phyloP scores from a whole-genome alignment of 768 basidiomycete species.

The Kwoniella shandongensis region DNA sequence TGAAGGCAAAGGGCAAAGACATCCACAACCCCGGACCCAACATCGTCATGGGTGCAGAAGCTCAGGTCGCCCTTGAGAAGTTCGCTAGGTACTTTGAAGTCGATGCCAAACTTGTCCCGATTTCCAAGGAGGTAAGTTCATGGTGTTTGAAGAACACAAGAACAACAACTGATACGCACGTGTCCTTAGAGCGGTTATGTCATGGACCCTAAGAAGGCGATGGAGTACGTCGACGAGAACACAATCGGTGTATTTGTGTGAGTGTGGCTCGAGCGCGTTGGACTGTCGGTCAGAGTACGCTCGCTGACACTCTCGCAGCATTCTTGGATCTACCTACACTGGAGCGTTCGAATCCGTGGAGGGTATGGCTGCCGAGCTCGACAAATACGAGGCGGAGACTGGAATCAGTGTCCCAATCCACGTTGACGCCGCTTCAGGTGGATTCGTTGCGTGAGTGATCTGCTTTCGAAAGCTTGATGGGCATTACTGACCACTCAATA shows the following conservation, averaged over 20 bases:
- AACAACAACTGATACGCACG: background rate
- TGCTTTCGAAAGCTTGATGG: background rate
- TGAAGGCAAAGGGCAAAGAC: slow-evolving; percentile 66
- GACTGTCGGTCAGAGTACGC: slow-evolving; percentile 56
- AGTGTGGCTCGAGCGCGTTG: slow-evolving; percentile 3
- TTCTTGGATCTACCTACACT: slow-evolving; percentile 57
- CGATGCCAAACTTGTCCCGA: slow-evolving; percentile 65
- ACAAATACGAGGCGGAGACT: slow-evolving; percentile 58
- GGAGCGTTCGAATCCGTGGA: slow-evolving; percentile 76
- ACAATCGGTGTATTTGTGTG: slow-evolving; percentile 64
- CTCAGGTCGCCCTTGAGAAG: slow-evolving; percentile 70
- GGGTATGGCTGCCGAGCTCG: slow-evolving; percentile 70
- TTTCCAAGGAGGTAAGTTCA: slow-evolving; percentile 58
- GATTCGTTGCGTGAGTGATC: slow-evolving; percentile 64
- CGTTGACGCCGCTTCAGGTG: slow-evolving; percentile 64
- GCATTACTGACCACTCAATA: slow-evolving; percentile 3
- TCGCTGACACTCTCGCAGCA: slow-evolving; percentile 50
- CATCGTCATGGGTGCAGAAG: slow-evolving; percentile 60
- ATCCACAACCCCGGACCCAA: slow-evolving; percentile 66
- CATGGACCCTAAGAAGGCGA: slow-evolving; percentile 67
- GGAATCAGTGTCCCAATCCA: slow-evolving; percentile 61
- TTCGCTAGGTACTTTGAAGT: slow-evolving; percentile 69
- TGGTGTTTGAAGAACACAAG: background rate
- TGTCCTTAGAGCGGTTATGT: slow-evolving; percentile 64
- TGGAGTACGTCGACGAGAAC: slow-evolving; percentile 69